Conservation (phyloP, 1,139 yeast species). For the Diutina pseudorugosa region DNA sequence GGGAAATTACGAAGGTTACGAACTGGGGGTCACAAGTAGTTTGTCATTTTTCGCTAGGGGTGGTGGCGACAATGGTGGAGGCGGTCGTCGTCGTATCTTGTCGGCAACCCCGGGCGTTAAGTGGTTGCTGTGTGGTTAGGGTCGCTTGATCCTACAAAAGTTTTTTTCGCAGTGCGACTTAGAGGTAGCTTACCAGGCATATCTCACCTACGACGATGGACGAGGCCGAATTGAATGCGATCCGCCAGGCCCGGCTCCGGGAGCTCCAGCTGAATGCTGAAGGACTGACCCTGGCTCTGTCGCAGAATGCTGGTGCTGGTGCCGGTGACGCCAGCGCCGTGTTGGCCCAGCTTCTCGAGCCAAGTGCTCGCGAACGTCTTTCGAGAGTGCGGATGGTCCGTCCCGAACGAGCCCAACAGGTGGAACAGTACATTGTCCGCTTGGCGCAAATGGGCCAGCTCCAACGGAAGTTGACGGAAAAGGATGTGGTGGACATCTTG, state of each 20-base stretch:
- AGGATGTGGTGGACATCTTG: constrained; percentile 69
- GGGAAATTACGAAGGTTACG: no score
- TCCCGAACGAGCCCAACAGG: constrained; percentile 83
- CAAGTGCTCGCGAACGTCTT: constrained; percentile 78
- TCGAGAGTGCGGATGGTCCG: constrained; percentile 80
- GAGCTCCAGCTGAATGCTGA: constrained; percentile 53
- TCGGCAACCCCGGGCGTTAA: not conserved
- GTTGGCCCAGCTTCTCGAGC: constrained; percentile 60
- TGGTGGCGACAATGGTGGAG: no score
- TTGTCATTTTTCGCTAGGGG: no score
- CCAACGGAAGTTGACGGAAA: constrained; percentile 58
- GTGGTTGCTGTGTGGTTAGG: not conserved
- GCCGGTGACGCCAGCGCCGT: not conserved
- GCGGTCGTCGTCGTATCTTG: not conserved
- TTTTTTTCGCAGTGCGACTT: not conserved
- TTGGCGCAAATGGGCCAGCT: constrained; percentile 74
- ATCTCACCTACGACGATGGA: constrained; percentile 42
- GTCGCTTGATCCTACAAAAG: no score
- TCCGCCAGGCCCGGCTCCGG: constrained; percentile 76
- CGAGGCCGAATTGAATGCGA: constrained; percentile 78
- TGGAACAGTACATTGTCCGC: constrained; percentile 69
- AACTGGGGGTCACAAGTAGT: no score
- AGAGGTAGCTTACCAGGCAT: not conserved
- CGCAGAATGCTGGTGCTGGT: constrained; percentile 8
- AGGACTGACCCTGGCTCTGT: constrained; percentile 14